Evolutionary conservation across 1,284 basidiomycete species (phyloP).

Genomic region (Takashimella koratensis): DNA sequence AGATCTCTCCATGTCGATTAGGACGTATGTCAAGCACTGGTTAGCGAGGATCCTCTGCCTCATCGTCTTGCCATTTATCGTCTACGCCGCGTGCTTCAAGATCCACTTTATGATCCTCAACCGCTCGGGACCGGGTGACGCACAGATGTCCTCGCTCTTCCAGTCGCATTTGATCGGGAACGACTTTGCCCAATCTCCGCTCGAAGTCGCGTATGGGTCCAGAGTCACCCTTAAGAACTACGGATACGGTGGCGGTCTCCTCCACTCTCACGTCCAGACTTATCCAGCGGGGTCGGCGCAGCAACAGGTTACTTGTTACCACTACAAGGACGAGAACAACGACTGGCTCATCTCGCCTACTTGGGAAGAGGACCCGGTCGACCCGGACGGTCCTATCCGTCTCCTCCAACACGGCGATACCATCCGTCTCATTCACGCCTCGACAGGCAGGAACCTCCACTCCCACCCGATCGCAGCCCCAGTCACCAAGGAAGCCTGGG

Average conservation of each 20-base stretch:
- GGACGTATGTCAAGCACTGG: slow-evolving; percentile 89
- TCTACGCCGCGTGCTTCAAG: slow-evolving; percentile 94
- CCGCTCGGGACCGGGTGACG: slow-evolving; percentile 91
- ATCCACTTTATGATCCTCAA: slow-evolving; percentile 92
- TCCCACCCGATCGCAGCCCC: slow-evolving; percentile 85
- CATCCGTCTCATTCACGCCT: slow-evolving; percentile 73
- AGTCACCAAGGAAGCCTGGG: slow-evolving; percentile 82
- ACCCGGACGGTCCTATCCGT: slow-evolving; percentile 58
- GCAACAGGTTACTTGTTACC: slow-evolving; percentile 98
- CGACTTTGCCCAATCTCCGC: slow-evolving; percentile 81
- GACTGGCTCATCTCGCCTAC: slow-evolving; percentile 78
- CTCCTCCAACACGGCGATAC: slow-evolving; percentile 75
- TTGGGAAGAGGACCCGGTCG: slow-evolving; percentile 69
- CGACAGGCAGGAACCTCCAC: slow-evolving; percentile 89
- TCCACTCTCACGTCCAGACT: slow-evolving; percentile 94
- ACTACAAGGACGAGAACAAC: slow-evolving; percentile 99
- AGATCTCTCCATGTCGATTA: slow-evolving; percentile 81
- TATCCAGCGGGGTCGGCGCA: slow-evolving; percentile 90
- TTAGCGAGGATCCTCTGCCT: slow-evolving; percentile 77
- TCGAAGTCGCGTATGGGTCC: slow-evolving; percentile 87
- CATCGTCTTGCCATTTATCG: slow-evolving; percentile 81
- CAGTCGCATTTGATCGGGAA: slow-evolving; percentile 96
- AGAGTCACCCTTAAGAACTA: slow-evolving; percentile 94
- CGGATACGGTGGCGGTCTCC: slow-evolving; percentile 92
- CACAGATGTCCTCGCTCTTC: slow-evolving; percentile 98